Percentiles rank a stretch among this genome's conserved stretches.
Conservation (phyloP, 257 asterid species). For the Nemophila menziesii region DNA sequence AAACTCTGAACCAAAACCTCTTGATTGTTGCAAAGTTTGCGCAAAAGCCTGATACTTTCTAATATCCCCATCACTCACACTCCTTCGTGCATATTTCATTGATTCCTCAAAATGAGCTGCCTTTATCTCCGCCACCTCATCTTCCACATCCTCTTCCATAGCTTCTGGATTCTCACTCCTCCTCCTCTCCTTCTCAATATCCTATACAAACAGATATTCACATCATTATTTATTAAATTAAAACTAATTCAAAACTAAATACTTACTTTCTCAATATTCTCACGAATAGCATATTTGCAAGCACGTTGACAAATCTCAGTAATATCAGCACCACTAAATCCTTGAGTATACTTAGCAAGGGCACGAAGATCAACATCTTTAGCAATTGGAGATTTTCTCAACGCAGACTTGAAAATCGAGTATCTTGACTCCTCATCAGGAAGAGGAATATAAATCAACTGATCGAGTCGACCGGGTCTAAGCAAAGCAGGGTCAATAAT, state of each 20-base stretch:
- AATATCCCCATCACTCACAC: constrained; percentile 44
- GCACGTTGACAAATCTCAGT: constrained; percentile 63
- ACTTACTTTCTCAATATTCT: constrained; percentile 44
- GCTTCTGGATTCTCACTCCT: constrained; percentile 42
- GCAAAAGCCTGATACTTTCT: constrained; percentile 50
- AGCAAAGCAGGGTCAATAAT: constrained; percentile 52
- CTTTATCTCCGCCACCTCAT: constrained; percentile 44
- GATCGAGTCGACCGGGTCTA: constrained; percentile 58
- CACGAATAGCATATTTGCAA: constrained; percentile 48
- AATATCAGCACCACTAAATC: constrained; percentile 54
- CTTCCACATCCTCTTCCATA: constrained; percentile 55
- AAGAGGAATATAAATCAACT: constrained; percentile 53
- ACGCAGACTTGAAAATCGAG: constrained; percentile 43
- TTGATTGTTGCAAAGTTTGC: constrained; percentile 54
- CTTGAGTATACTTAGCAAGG: constrained; percentile 46
- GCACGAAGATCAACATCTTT: constrained; percentile 37
- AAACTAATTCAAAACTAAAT: neutral
- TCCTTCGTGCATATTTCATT: constrained; percentile 48
- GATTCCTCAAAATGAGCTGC: constrained; percentile 52
- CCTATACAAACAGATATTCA: constrained; percentile 12
- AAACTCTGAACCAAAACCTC: constrained; percentile 47
- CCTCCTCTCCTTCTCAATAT: constrained; percentile 41
- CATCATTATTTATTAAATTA: neutral
- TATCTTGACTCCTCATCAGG: constrained; percentile 49
- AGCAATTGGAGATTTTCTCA: constrained; percentile 46